phyloP scores from a whole-genome alignment of 108 stramenopile species.

The Cylindrotheca fusiformis region DNA sequence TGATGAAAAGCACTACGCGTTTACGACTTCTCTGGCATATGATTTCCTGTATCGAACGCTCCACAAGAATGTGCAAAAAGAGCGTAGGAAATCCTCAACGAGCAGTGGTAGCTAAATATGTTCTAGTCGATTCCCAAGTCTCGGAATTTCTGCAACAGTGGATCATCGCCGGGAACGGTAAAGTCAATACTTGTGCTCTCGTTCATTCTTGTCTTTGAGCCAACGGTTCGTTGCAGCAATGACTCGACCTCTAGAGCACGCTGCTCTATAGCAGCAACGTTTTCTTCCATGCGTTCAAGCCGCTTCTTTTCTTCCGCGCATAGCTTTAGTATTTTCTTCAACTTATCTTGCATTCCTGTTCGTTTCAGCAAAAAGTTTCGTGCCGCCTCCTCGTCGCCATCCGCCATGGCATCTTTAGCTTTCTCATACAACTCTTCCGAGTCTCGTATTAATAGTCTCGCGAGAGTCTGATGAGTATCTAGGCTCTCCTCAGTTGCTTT shows the following conservation, averaged over 20 bases:
- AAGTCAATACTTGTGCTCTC: slow-evolving; percentile 26
- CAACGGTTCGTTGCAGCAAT: slow-evolving; percentile 60
- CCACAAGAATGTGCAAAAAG: slow-evolving; percentile 21
- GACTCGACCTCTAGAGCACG: slow-evolving; percentile 72
- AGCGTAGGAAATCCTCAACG: not conserved
- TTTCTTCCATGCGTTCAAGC: slow-evolving; percentile 58
- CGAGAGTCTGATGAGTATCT: slow-evolving; percentile 64
- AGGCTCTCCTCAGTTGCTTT: slow-evolving; percentile 59
- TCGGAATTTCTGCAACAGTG: slow-evolving; percentile 69
- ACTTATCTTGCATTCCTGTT: slow-evolving; percentile 54
- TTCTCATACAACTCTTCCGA: slow-evolving; percentile 55
- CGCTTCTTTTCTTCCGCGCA: slow-evolving; percentile 67
- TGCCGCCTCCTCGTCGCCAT: slow-evolving; percentile 64
- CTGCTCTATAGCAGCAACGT: slow-evolving; percentile 65
- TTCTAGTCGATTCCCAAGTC: slow-evolving; percentile 69
- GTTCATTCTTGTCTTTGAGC: slow-evolving; percentile 53
- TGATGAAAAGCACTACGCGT: slow-evolving; percentile 66
- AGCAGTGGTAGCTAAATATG: no score
- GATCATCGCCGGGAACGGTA: slow-evolving; percentile 64
- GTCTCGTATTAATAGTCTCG: slow-evolving; percentile 54
- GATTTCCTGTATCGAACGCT: slow-evolving; percentile 68
- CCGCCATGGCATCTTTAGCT: slow-evolving; percentile 58
- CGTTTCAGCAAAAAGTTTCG: slow-evolving; percentile 57
- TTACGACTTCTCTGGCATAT: slow-evolving; percentile 66
- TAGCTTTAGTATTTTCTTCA: slow-evolving; percentile 50